Conservation (phyloP, 257 asterid genomes). For the Mitragyna speciosa region DNA sequence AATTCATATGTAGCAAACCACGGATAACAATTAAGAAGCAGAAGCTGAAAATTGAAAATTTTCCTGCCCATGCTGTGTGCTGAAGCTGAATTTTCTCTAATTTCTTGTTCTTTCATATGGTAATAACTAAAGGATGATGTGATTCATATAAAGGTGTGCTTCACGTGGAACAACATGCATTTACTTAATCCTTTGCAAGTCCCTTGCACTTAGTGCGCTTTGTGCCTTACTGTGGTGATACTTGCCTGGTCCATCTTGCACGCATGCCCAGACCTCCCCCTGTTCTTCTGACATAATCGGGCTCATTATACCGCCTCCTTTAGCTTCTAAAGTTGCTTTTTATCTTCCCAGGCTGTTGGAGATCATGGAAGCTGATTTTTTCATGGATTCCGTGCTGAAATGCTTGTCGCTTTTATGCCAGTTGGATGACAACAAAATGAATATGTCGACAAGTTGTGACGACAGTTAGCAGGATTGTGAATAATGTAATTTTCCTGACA, state of each 20-base stretch:
- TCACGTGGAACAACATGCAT: background rate
- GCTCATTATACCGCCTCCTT: background rate
- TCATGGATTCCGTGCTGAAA: background rate
- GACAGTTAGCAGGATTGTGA: constrained; percentile 43
- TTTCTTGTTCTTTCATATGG: too few species aligned
- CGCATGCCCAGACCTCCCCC: background rate
- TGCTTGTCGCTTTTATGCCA: background rate
- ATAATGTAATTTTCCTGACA: constrained; percentile 42
- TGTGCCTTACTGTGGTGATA: too few species aligned
- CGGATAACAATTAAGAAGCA: background rate
- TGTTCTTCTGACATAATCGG: too few species aligned
- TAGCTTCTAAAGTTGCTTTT: background rate
- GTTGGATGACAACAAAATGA: constrained; percentile 6
- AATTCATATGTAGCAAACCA: background rate
- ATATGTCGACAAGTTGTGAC: constrained; percentile 33
- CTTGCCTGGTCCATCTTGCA: background rate
- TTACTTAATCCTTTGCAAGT: too few species aligned
- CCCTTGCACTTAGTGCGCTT: too few species aligned
- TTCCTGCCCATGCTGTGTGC: background rate
- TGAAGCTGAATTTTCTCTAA: background rate
- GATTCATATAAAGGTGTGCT: background rate
- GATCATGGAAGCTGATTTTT: constrained; percentile 5
- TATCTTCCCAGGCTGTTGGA: constrained; percentile 14
- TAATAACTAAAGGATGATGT: too few species aligned
- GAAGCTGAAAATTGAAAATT: background rate